Percentiles rank a stretch among this genome's conserved stretches.
Conservation (phyloP, 257 asterid genomes). For the Salvia hispanica region DNA sequence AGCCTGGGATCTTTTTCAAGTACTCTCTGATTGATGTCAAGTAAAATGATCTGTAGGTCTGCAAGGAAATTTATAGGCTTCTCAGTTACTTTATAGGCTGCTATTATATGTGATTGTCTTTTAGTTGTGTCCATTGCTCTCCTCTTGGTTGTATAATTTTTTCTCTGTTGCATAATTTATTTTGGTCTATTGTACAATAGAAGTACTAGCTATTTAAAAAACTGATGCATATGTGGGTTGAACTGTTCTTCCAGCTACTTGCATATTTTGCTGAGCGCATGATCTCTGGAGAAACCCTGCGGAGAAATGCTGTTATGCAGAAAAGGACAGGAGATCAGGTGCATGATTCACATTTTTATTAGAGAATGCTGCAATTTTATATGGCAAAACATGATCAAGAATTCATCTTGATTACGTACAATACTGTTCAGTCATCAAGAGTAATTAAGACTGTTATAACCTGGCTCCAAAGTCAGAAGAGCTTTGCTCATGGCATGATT, state of each 20-base stretch:
- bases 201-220: no score
- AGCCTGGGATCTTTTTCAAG: no score
- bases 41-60: no score
- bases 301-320: constrained; percentile 88
- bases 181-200: no score
- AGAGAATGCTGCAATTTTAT: constrained; percentile 7
- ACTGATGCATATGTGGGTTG: no score
- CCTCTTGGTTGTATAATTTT: no score
- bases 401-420: constrained; percentile 12
- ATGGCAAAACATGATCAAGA: constrained; percentile 8
- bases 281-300: constrained; percentile 85
- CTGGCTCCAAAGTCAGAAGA: neutral
- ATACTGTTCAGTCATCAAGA: constrained; percentile 1
- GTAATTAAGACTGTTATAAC: constrained; percentile 7
- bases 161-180: no score
- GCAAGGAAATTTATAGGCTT: no score
- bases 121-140: no score
- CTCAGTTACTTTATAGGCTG: no score
- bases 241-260: constrained; percentile 54
- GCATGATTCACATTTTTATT: constrained; percentile 13
- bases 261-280: constrained; percentile 78
- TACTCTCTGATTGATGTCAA: no score
- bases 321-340: constrained; percentile 68
- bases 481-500: neutral
- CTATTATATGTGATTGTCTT: no score